A percentile compares a stretch with the other conserved stretches of the same genome.
Evolutionary conservation across 441 rosid species (phyloP).

Genomic region (Melastoma candidum): DNA sequence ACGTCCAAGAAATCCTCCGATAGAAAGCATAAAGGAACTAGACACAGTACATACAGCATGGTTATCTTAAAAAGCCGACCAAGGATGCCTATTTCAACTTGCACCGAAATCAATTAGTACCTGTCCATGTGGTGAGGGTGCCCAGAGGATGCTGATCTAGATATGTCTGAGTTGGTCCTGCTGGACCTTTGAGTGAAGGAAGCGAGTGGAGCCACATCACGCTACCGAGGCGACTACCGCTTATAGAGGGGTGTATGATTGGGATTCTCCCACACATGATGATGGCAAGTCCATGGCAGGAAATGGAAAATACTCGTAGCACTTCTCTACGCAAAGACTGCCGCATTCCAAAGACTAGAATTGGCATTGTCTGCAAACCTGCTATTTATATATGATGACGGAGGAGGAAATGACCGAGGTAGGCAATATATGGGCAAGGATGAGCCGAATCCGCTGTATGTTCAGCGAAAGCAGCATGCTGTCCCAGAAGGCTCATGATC

Average conservation of each 20-base stretch:
- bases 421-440: slow-evolving; percentile 47
- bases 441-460: slow-evolving; percentile 7
- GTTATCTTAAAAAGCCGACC: background rate
- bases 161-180: slow-evolving; percentile 31
- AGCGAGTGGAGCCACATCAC: slow-evolving; percentile 38
- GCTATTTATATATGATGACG: slow-evolving; percentile 30
- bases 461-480: slow-evolving; percentile 9
- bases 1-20: background rate
- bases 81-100: slow-evolving; percentile 1
- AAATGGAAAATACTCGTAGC: slow-evolving; percentile 33
- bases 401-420: slow-evolving; percentile 37
- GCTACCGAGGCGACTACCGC: slow-evolving; percentile 30
- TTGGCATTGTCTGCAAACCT: slow-evolving; percentile 30
- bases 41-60: no score
- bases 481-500: slow-evolving; percentile 13
- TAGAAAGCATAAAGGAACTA: no score
- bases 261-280: slow-evolving; percentile 37
- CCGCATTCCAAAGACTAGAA: slow-evolving; percentile 50
- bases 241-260: slow-evolving; percentile 34
- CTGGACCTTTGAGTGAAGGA: slow-evolving; percentile 30
- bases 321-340: slow-evolving; percentile 32
- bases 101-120: slow-evolving; percentile 22
- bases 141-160: slow-evolving; percentile 30
- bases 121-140: slow-evolving; percentile 43
- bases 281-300: slow-evolving; percentile 47